Base-by-base conservation (phyloP, 495 filamentous ascomycete species). In the Penicillium bialowiezense region DNA sequence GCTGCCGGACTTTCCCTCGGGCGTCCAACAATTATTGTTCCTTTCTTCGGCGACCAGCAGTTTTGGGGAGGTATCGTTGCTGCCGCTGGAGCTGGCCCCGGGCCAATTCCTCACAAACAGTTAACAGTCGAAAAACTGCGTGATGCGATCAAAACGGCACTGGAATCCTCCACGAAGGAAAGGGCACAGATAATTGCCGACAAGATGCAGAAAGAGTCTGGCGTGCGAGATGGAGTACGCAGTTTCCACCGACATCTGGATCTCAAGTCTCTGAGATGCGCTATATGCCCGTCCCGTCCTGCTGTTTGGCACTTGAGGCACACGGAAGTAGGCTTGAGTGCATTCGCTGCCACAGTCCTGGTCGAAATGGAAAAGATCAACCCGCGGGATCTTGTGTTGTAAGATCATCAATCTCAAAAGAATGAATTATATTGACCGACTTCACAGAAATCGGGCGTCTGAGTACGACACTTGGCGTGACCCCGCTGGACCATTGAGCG, bases 1-100 rank as follows among this genome's bases (percentile, higher is more conserved):
- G 89, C 89, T 2, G 83, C 82, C 2, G 88, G 89, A 4, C 81
- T 93, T 38, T 73, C 81, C 3, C 65, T 75, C 0, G 87, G 84
- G 1, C 77, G 79, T 29, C 88, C 89, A 3, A 91, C 89, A 0
- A 76, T 88, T 1, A 76, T 93, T 19, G 81, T 93, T 7, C 89
- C 89, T 0, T 93, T 93, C 69, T 92, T 93, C 56, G 89, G 89
- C 4, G 89, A 92, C 47, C 88, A 92, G 59, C 84, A 86, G 1
- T 92, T 91, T 51, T 92, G 89, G 89, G 89, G 88, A 14, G 69
- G 78, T 1, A 88, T 92, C 76, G 79, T 92, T 17, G 82, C 83
- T 3, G 72, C 67, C 36, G 82, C 87, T 14, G 85, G 86, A 5
- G 89, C 88, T 1, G 89, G 89, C 3, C 88, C 88, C 0, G 54